Evolutionary conservation across 176 grass and related monocot genomes (phyloP), one percentile per base, ranked within the genome.

Genomic region (Thinopyrum elongatum): DNA sequence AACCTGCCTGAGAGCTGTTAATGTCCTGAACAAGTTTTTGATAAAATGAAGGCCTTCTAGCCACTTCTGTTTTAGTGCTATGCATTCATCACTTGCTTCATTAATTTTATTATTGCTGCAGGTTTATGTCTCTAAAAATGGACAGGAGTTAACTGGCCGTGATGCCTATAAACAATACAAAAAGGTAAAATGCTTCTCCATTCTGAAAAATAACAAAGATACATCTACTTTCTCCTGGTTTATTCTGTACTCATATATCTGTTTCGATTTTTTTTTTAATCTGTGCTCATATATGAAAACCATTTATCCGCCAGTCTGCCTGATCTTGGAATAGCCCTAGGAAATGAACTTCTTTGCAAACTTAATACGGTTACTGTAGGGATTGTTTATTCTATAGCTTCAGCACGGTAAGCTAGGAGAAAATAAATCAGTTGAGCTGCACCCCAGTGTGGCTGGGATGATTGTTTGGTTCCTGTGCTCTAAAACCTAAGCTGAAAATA

Each of bases 91-190:
- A 34, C 83, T 88, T 90, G 64, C 47, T 85, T 13, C 46, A 22
- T 86, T 84, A 30, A 3, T 13, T 13, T 46, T 33, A 83, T 82
- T 88, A 62, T 31, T 74, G 53, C 65, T 94, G 76, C 89, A 98
- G 95, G 88, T 95, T 83, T 98, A 98, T 84, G 86, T 95, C 46
- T 73, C 85, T 23, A 98, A 95, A 87, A 86, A 87, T 79, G 95
- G 95, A 15, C 76, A 95, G 74, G 95, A 98, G 61, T 31, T 98
- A 70, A 86, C 84, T 47, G 95, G 95, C 46, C 83, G 36, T 62
- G 17, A 44, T 78, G 95, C 93, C n/a, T 98, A 95, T 81, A 81
- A 75, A 87, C 91, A 89, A 63, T 98, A 95, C 74, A 70, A 72
- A 82, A 95, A 78, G 93, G 93, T 95, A 77, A 83, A n/a, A 60